phyloP scores from a whole-genome alignment of 2,329 filamentous ascomycete genomes.

The Trichothecium sympodiale region DNA sequence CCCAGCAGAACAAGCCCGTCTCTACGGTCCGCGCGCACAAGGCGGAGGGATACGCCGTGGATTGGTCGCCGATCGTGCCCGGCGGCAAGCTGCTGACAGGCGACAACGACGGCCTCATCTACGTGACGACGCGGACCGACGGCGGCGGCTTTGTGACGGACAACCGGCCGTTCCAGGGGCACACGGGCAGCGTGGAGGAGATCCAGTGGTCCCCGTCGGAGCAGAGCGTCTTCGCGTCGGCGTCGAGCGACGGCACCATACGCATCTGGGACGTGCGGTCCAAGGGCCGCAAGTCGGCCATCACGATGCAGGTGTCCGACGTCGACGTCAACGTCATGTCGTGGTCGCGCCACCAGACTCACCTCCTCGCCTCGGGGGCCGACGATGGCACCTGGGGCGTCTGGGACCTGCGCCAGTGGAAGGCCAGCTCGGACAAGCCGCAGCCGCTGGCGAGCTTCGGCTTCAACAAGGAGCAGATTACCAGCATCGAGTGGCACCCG shows the following conservation, averaged over 20 bases:
- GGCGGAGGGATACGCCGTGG: slow-evolving; percentile 88
- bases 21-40: slow-evolving; percentile 86
- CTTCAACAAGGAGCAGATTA: slow-evolving; percentile 96
- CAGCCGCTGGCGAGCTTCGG: slow-evolving; percentile 84
- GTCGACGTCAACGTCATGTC: slow-evolving; percentile 94
- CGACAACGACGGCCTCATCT: slow-evolving; percentile 84
- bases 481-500: slow-evolving; percentile 93
- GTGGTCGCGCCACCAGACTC: slow-evolving; percentile 81
- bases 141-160: slow-evolving; percentile 87
- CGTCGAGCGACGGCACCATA: slow-evolving; percentile 85
- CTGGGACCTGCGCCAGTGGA: slow-evolving; percentile 96
- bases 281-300: slow-evolving; percentile 78
- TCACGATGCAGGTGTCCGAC: slow-evolving; percentile 73
- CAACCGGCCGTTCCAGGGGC: slow-evolving; percentile 70
- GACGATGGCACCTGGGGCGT: slow-evolving; percentile 92
- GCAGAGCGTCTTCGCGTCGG: slow-evolving; percentile 86
- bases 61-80: slow-evolving; percentile 75
- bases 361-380: slow-evolving; percentile 83
- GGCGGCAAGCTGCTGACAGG: slow-evolving; percentile 82
- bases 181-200: slow-evolving; percentile 81
- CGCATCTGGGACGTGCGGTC: slow-evolving; percentile 93
- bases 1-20: slow-evolving; percentile 79
- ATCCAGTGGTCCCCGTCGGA: slow-evolving; percentile 95
- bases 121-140: slow-evolving; percentile 73
- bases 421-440: slow-evolving; percentile 48